Percentiles rank a stretch among this genome's conserved stretches.
These are phyloP conservation scores for Setomelanomma holmii DNA, from an alignment of 2,329 filamentous ascomycete genomes.

Conservation along the genomic window DNA sequence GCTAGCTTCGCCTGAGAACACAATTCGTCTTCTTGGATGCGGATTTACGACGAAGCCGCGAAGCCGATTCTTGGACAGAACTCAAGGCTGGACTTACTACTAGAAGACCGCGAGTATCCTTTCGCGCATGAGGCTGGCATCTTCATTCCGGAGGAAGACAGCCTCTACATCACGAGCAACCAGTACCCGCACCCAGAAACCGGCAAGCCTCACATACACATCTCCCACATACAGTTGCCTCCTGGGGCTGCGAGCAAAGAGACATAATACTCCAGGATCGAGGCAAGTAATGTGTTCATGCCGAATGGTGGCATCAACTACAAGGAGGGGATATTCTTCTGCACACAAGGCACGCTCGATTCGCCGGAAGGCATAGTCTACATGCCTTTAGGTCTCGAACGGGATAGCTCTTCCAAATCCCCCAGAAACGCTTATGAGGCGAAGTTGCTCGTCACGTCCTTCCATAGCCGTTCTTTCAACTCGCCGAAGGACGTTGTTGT, in stretches of 20 bases:
- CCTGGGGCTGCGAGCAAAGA: conserved; percentile 2
- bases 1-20: too few species aligned
- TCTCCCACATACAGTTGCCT: conserved; percentile 20
- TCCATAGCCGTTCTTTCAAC: conserved; percentile 54
- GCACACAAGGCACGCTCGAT: conserved; percentile 40
- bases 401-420: background rate
- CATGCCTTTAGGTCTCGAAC: conserved; percentile 29
- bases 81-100: conserved; percentile 17
- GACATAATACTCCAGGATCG: conserved; percentile 10
- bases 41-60: conserved; percentile 13
- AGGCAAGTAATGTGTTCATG: conserved; percentile 15
- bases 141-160: conserved; percentile 41
- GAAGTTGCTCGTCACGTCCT: conserved; percentile 47
- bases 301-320: conserved; percentile 42
- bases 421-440: conserved; percentile 13
- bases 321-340: conserved; percentile 39
- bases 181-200: conserved; percentile 22
- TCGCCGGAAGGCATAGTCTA: conserved; percentile 38
- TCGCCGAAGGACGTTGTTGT: conserved; percentile 50
- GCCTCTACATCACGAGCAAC: conserved; percentile 51
- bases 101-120: conserved; percentile 69
- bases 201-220: conserved; percentile 25
- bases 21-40: conserved; percentile 9
- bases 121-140: conserved; percentile 60
- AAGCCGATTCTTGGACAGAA: conserved; percentile 8